Evolutionary conservation across 2,329 filamentous ascomycete genomes (phyloP).

Genomic region (Alternaria incomplexa): DNA sequence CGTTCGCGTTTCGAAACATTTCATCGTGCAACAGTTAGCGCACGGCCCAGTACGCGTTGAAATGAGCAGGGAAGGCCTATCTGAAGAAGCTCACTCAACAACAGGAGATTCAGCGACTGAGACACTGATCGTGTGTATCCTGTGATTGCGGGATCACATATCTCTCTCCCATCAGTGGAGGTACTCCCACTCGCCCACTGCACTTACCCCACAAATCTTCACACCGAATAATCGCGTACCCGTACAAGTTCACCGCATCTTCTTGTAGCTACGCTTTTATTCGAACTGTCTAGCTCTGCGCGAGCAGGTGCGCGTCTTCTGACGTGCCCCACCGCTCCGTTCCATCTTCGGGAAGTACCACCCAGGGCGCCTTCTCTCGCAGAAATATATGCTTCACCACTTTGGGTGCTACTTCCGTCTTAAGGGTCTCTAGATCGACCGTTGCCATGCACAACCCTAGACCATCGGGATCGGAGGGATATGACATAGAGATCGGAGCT

Average conservation of each 20-base stretch:
- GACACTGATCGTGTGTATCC: not conserved
- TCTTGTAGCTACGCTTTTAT: not conserved
- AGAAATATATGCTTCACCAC: slow-evolving; percentile 54
- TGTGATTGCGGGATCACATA: not conserved
- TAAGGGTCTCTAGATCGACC: slow-evolving; percentile 51
- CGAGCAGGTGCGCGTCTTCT: slow-evolving; percentile 24
- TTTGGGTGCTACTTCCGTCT: slow-evolving; percentile 32
- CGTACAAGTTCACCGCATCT: not conserved
- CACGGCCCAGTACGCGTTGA: not conserved
- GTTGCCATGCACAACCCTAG: slow-evolving; percentile 50
- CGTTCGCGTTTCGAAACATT: not conserved
- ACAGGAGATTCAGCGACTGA: not conserved
- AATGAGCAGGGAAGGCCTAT: not conserved
- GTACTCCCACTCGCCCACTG: not conserved
- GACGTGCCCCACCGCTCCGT: slow-evolving; percentile 29
- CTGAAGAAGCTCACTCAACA: not conserved
- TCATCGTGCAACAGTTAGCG: slow-evolving; percentile 2
- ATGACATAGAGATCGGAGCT: slow-evolving; percentile 54
- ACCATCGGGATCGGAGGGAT: slow-evolving; percentile 38
- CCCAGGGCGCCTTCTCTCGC: slow-evolving; percentile 47
- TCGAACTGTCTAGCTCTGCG: not conserved
- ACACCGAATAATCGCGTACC: not conserved
- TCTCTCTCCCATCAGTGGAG: not conserved
- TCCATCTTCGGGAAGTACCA: slow-evolving; percentile 36
- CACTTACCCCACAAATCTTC: not conserved